A percentile compares a stretch with the other conserved stretches of the same genome.
Evolutionary conservation across 441 rosid genomes (phyloP).

Genomic region (Populus tomentosa): DNA sequence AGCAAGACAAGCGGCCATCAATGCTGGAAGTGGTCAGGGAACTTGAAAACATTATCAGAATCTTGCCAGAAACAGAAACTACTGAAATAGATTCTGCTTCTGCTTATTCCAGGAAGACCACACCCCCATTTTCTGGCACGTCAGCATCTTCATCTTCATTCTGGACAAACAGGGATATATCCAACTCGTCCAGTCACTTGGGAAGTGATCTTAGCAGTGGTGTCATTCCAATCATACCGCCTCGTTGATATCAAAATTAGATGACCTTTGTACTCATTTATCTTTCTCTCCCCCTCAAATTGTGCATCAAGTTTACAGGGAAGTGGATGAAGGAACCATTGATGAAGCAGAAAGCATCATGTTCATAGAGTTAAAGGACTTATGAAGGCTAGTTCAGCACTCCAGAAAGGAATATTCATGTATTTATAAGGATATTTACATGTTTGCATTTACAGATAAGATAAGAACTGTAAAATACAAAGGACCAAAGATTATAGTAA

Average conservation of each 20-base stretch:
- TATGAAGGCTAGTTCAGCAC: too few species aligned
- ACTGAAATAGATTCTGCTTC: slow-evolving; percentile 16
- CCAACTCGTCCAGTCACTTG: slow-evolving; percentile 31
- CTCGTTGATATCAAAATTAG: slow-evolving; percentile 35
- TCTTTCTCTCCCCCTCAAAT: too few species aligned
- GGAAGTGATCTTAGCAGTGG: slow-evolving; percentile 83
- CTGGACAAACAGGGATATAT: slow-evolving; percentile 25
- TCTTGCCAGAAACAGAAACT: slow-evolving; percentile 35
- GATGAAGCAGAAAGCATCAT: too few species aligned
- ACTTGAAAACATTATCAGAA: slow-evolving; percentile 54
- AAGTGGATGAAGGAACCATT: too few species aligned
- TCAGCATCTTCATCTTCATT: slow-evolving; percentile 44
- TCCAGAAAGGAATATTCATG: too few species aligned
- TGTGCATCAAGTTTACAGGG: too few species aligned
- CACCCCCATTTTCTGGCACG: slow-evolving; percentile 19
- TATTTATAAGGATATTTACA: too few species aligned
- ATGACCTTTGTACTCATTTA: too few species aligned
- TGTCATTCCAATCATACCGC: slow-evolving; percentile 44
- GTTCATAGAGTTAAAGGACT: too few species aligned
- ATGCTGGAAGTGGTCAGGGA: slow-evolving; percentile 70
- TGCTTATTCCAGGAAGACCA: not conserved
- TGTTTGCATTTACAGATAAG: too few species aligned
- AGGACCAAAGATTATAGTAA: too few species aligned
- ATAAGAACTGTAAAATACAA: too few species aligned
- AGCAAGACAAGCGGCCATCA: slow-evolving; percentile 63